Evolutionary conservation across 768 basidiomycete genomes (phyloP).

Genomic region (Russula sp.): DNA sequence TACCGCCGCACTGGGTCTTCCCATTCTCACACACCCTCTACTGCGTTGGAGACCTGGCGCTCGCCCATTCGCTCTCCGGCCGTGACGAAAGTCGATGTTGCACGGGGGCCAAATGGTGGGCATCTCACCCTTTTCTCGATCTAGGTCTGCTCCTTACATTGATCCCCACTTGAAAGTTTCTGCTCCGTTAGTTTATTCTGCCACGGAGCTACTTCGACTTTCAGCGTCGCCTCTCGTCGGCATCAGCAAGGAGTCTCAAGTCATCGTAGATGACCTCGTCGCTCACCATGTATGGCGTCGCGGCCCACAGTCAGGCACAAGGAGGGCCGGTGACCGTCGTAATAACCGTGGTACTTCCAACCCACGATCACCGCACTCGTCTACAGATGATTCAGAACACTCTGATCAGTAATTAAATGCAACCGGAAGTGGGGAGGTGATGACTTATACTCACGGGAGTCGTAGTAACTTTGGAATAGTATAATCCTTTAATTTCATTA

Average conservation of each 20-base stretch:
- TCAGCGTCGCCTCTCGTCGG: slow-evolving; percentile 20
- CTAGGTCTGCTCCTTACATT: not conserved
- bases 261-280: slow-evolving; percentile 16
- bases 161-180: not conserved
- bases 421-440: too few relatives aligned
- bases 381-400: slow-evolving; percentile 8
- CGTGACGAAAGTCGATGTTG: not conserved
- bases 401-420: too few relatives aligned
- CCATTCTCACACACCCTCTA: slow-evolving; percentile 7
- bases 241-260: slow-evolving; percentile 8
- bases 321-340: not conserved
- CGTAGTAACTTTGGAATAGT: too few relatives aligned
- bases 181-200: slow-evolving; percentile 1
- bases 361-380: not conserved
- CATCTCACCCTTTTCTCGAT: not conserved
- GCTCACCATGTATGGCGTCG: slow-evolving; percentile 22
- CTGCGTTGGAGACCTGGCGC: slow-evolving; percentile 4
- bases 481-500: too few relatives aligned
- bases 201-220: slow-evolving; percentile 15
- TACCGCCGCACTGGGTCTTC: not conserved
- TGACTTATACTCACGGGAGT: too few relatives aligned
- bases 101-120: not conserved
- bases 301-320: slow-evolving; percentile 1
- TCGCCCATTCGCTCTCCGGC: not conserved
- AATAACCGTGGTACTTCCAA: not conserved